These are phyloP conservation scores for Rhizoclosmatium globosum DNA, from an alignment of 192 early-diverging fungal species.

Conservation along the genomic window DNA sequence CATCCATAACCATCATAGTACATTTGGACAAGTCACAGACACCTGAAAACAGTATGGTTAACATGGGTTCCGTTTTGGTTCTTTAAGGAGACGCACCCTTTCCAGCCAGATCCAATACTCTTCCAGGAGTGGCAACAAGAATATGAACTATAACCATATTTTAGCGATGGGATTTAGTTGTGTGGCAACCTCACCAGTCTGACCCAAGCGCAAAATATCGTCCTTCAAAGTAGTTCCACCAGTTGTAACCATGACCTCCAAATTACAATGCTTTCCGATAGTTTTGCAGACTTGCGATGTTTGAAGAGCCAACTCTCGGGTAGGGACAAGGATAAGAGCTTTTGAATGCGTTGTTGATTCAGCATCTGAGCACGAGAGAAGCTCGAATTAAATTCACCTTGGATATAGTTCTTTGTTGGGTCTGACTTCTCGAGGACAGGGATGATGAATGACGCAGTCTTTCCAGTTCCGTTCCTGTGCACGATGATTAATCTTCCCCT, in stretches of 20 bases:
- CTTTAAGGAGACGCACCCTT: conserved; percentile 53
- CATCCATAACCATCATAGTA: conserved; percentile 97
- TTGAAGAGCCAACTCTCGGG: conserved; percentile 96
- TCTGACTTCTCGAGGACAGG: conserved; percentile 95
- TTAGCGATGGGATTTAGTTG: not conserved
- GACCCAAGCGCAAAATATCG: conserved; percentile 94
- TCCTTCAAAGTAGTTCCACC: conserved; percentile 98
- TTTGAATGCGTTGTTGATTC: conserved; percentile 5
- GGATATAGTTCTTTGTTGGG: conserved; percentile 84
- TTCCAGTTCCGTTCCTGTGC: conserved; percentile 92
- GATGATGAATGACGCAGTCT: conserved; percentile 97
- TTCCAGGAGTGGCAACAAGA: conserved; percentile 96
- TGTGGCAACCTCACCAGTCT: conserved; percentile 62
- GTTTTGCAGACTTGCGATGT: conserved; percentile 99
- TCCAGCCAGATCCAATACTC: conserved; percentile 95
- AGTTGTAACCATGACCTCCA: conserved; percentile 99
- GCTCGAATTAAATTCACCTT: conserved; percentile 55
- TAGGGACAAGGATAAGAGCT: conserved; percentile 93
- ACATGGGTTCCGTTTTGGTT: not conserved
- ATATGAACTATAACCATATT: conserved; percentile 76
- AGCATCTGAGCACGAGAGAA: not conserved
- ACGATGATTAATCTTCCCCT: not conserved
- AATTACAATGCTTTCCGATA: conserved; percentile 90
- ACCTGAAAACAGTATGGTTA: conserved; percentile 39
- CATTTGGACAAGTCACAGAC: conserved; percentile 92